phyloP scores from a whole-genome alignment of 2,329 filamentous ascomycete genomes.

The Botrytis tulipae region DNA sequence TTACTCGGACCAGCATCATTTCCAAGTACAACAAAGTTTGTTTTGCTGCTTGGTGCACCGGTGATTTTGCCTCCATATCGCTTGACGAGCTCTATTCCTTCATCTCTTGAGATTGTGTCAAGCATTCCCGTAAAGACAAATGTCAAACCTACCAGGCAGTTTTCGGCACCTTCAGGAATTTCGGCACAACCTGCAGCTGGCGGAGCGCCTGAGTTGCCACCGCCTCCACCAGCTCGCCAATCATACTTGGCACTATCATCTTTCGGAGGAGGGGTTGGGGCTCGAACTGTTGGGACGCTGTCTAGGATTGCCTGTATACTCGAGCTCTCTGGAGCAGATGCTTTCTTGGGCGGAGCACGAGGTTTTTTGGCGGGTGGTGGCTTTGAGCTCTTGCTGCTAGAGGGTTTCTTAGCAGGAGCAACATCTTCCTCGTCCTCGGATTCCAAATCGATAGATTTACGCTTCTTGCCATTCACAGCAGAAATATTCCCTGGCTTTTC shows the following conservation, averaged over 20 bases:
- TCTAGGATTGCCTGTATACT: constrained; percentile 82
- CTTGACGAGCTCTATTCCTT: constrained; percentile 83
- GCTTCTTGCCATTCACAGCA: constrained; percentile 48
- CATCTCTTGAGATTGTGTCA: constrained; percentile 75
- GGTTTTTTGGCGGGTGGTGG: constrained; percentile 39
- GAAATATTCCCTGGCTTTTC: constrained; percentile 33
- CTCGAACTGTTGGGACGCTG: constrained; percentile 76
- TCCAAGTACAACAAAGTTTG: constrained; percentile 88
- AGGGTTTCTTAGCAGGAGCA: constrained; percentile 57
- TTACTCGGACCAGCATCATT: constrained; percentile 92
- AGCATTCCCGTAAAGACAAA: constrained; percentile 96
- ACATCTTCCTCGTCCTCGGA: constrained; percentile 55
- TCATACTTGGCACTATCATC: constrained; percentile 75
- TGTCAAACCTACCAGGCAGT: constrained; percentile 82
- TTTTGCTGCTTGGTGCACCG: constrained; percentile 82
- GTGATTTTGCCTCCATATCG: constrained; percentile 92
- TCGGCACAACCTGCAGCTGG: constrained; percentile 64
- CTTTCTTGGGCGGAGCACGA: constrained; percentile 53
- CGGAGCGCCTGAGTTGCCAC: constrained; percentile 61
- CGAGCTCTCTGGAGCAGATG: constrained; percentile 63
- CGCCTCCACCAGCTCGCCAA: constrained; percentile 63
- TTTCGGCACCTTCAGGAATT: constrained; percentile 78
- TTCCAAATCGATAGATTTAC: constrained; percentile 56
- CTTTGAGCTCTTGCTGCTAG: constrained; percentile 36
- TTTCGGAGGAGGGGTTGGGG: constrained; percentile 79